A percentile compares a stretch with the other conserved stretches of the same genome.
Conservation (phyloP, 169 alveolate species). For the Cytauxzoon felis region DNA sequence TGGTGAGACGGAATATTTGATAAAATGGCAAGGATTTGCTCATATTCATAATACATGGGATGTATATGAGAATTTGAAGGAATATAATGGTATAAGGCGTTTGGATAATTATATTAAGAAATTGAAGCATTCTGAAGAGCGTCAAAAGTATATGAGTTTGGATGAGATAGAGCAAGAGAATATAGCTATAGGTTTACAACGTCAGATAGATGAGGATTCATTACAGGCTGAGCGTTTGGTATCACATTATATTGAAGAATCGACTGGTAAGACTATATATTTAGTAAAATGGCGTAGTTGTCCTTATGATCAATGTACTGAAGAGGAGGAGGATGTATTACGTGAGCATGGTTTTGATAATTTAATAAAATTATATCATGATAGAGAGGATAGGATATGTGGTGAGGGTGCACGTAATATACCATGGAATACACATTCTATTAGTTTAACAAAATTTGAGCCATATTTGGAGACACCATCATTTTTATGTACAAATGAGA, state of each 20-base stretch:
- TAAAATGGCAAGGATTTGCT: conserved; percentile 86
- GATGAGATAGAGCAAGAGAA: conserved; percentile 87
- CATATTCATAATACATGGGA: conserved; percentile 88
- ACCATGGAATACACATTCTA: conserved; percentile 78
- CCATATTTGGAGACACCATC: conserved; percentile 85
- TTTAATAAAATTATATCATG: conserved; percentile 72
- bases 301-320: conserved; percentile 88
- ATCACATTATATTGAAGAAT: conserved; percentile 61
- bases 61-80: conserved; percentile 74
- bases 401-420: conserved; percentile 67
- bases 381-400: conserved; percentile 74
- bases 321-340: conserved; percentile 80
- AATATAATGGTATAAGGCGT: conserved; percentile 77
- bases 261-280: conserved; percentile 51
- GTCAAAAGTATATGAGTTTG: conserved; percentile 79
- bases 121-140: conserved; percentile 67
- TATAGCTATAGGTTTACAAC: conserved; percentile 79
- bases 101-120: conserved; percentile 82
- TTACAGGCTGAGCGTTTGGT: conserved; percentile 83
- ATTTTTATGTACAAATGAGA: conserved; percentile 66
- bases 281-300: conserved; percentile 87
- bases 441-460: conserved; percentile 80
- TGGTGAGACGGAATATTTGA: conserved; percentile 75
- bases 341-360: conserved; percentile 75
- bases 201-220: conserved; percentile 86